Evolutionary conservation across 2,329 filamentous ascomycete genomes (phyloP).

Genomic region (Fusarium drepaniforme): DNA sequence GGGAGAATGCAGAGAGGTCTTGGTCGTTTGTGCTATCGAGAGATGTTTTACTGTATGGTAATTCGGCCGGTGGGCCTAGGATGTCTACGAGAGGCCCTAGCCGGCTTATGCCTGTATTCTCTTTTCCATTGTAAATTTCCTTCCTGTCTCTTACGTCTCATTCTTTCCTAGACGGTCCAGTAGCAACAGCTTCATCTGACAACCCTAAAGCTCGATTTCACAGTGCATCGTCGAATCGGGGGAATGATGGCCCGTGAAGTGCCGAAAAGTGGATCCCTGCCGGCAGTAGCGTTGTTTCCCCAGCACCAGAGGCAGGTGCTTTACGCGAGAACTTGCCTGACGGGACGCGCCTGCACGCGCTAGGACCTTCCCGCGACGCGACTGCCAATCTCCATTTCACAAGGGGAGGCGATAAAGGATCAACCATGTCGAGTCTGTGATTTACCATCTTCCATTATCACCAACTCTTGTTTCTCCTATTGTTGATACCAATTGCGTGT

Average conservation of each 20-base stretch:
- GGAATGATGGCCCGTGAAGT: background rate
- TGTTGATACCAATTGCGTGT: conserved; percentile 7
- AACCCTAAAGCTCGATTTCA: no score
- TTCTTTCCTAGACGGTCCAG: background rate
- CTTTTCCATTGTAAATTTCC: no score
- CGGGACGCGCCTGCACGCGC: conserved; percentile 34
- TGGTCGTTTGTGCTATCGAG: no score
- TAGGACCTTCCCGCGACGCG: conserved; percentile 33
- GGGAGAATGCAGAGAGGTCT: no score
- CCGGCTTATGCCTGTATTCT: no score
- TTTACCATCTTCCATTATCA: conserved; percentile 10
- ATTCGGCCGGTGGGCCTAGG: no score
- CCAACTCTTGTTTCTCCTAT: conserved; percentile 11
- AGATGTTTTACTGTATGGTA: no score
- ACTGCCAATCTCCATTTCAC: conserved; percentile 14
- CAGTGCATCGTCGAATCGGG: background rate
- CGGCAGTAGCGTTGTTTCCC: conserved; percentile 26
- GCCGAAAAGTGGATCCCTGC: background rate
- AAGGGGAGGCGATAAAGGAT: background rate
- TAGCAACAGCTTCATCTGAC: background rate
- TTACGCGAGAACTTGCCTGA: conserved; percentile 36
- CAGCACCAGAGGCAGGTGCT: conserved; percentile 22
- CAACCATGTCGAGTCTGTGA: conserved; percentile 7
- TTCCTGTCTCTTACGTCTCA: no score
- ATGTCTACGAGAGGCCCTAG: no score